Base-by-base conservation (phyloP, 306 rosid species). In the Cicer arietinum region DNA sequence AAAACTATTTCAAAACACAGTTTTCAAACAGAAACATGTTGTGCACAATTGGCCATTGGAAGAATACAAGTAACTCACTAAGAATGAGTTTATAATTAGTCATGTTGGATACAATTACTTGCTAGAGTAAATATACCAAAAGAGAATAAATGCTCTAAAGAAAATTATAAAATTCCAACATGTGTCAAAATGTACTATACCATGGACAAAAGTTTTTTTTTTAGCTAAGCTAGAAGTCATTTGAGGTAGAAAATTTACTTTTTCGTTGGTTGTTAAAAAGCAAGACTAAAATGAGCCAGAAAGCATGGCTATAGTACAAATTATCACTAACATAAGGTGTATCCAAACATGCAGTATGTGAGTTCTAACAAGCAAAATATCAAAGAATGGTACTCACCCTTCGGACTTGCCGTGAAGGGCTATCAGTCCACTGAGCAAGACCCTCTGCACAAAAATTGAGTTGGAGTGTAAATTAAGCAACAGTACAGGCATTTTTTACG, bases 351-450 rank as follows among this genome's bases (percentile, higher is more conserved):
- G 77, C 20, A 35, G 56, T 12, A 54, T 10, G 43, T 4, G 48
- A 78, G 76, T 40, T 54, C 48, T 25, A 37, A 68, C 73, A 72
- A 54, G 67, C 54, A 46, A 69, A 81, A 51, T 63, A 66, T 78
- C 71, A 22, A 39, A 66, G 78, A 35, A 52, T 61, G 64, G 61
- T 65, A 74, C 84, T 88, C 85, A 95, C 99, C 98, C 96, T 89
- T 76, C 96, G 86, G 67, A 84, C 82, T 73, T 63, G 81, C 41
- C 63, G 84, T 12, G 81, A 80, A 52, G 86, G 82, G 76, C 77
- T 77, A 72, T 77, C 89, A 57, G 77, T 54, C 83, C 74, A 73
- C 57, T 65, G 68, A 79, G 60, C 75, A 4, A 7, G 81, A 76
- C 76, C 71, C 74, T 72, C 94, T 92, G 84, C 85, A 83, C n/a